Evolutionary conservation across 352 stramenopile genomes (phyloP).

Genomic region (Phytophthora sp.): DNA sequence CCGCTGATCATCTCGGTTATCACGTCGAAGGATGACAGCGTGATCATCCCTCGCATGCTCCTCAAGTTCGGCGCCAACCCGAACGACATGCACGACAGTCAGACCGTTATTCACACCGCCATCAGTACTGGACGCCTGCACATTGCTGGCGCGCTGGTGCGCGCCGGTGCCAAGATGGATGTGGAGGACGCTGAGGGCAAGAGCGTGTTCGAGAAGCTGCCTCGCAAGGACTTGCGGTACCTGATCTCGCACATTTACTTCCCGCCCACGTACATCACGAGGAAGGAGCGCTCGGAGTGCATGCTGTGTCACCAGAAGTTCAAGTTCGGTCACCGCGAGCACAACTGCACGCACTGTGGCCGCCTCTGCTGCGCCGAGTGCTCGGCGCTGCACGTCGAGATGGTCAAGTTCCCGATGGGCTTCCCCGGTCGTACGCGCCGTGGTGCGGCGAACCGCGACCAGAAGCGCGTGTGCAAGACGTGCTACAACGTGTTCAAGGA

Average conservation of each 20-base stretch:
- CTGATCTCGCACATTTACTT: constrained; percentile 89
- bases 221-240: constrained; percentile 71
- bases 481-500: constrained; percentile 89
- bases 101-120: constrained; percentile 88
- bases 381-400: constrained; percentile 66
- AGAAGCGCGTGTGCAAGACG: constrained; percentile 87
- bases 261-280: constrained; percentile 85
- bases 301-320: constrained; percentile 90
- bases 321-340: constrained; percentile 85
- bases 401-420: constrained; percentile 85
- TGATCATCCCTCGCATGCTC: constrained; percentile 88
- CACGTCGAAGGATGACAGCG: constrained; percentile 81
- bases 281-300: constrained; percentile 83
- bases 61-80: constrained; percentile 89
- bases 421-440: constrained; percentile 79
- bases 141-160: constrained; percentile 81
- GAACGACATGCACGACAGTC: constrained; percentile 89
- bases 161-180: constrained; percentile 87
- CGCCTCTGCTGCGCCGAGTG: constrained; percentile 80
- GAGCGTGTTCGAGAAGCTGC: constrained; percentile 87
- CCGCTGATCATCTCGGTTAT: constrained; percentile 89
- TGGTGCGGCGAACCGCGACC: constrained; percentile 63
- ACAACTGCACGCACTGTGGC: constrained; percentile 88
- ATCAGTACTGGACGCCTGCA: constrained; percentile 65
- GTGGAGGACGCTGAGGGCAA: constrained; percentile 85